Evolutionary conservation across 176 grass and related monocot genomes (phyloP).

Genomic region (Eleusine coracana): DNA sequence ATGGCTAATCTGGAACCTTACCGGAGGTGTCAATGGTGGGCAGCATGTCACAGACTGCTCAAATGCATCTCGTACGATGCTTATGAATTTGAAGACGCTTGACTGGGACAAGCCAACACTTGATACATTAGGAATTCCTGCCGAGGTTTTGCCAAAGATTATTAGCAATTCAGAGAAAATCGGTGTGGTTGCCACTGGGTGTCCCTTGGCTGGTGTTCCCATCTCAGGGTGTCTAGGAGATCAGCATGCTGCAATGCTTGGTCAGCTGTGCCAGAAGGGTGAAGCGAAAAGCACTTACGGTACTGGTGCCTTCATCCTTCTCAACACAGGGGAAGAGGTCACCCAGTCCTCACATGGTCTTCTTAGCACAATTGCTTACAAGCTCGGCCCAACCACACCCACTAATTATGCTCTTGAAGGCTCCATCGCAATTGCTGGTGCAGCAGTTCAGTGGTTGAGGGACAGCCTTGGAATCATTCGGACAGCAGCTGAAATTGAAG

Average conservation of each 20-base stretch:
- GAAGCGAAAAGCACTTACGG: constrained; percentile 95
- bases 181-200: constrained; percentile 56
- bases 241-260: constrained; percentile 89
- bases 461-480: constrained; percentile 78
- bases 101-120: constrained; percentile 78
- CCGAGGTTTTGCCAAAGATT: constrained; percentile 78
- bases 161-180: constrained; percentile 83
- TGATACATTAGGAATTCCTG: constrained; percentile 60
- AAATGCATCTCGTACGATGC: constrained; percentile 92
- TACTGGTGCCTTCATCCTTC: constrained; percentile 95
- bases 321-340: constrained; percentile 80
- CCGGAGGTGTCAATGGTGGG: constrained; percentile 58
- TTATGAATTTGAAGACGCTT: constrained; percentile 86
- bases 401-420: constrained; percentile 93
- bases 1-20: constrained; percentile 98
- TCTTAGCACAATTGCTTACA: constrained; percentile 79
- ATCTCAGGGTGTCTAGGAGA: constrained; percentile 84
- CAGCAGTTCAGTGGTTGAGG: constrained; percentile 92
- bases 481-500: constrained; percentile 65
- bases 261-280: constrained; percentile 81
- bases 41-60: constrained; percentile 89
- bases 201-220: constrained; percentile 67
- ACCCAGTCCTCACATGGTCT: constrained; percentile 72
- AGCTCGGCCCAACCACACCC: constrained; percentile 59
- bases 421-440: constrained; percentile 93